phyloP scores from a whole-genome alignment of 371 early-diverging fungal species.

The Conidiobolus coronatus region DNA sequence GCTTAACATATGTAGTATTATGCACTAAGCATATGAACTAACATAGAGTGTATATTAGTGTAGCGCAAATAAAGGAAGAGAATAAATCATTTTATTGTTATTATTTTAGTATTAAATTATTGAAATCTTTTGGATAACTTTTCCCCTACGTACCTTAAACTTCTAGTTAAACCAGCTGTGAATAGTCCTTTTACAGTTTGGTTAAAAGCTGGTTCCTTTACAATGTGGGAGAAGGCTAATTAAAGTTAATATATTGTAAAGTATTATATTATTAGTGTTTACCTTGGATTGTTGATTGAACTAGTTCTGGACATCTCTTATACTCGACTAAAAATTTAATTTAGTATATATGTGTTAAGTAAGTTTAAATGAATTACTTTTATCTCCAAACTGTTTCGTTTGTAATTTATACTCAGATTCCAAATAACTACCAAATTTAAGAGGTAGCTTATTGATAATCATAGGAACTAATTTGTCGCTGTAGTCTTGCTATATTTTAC shows the following conservation, averaged over 20 bases:
- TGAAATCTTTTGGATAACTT: conserved; percentile 39
- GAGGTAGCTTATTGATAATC: background rate
- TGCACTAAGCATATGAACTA: no score
- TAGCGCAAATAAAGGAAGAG: no score
- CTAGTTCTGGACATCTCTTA: conserved; percentile 1
- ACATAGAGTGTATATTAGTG: no score
- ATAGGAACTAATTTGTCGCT: background rate
- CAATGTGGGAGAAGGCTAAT: conserved; percentile 13
- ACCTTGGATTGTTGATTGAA: conserved; percentile 2
- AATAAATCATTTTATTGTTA: background rate
- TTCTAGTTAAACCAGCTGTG: conserved; percentile 62
- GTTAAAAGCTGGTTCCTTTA: conserved; percentile 53
- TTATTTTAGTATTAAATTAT: background rate
- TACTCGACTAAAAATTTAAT: conserved; percentile 3
- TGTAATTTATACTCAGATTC: background rate
- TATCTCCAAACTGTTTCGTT: background rate
- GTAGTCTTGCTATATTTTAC: background rate
- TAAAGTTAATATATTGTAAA: background rate
- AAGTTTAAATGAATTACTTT: conserved; percentile 1
- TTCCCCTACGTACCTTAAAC: conserved; percentile 40
- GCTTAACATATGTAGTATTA: no score
- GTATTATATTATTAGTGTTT: background rate
- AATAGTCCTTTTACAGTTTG: conserved; percentile 83
- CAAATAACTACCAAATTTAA: background rate
- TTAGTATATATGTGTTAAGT: background rate